Percentiles rank a stretch among this genome's conserved stretches.
Evolutionary conservation across 148 eudicot species (phyloP).

Genomic region (Rhododendron henanense): DNA sequence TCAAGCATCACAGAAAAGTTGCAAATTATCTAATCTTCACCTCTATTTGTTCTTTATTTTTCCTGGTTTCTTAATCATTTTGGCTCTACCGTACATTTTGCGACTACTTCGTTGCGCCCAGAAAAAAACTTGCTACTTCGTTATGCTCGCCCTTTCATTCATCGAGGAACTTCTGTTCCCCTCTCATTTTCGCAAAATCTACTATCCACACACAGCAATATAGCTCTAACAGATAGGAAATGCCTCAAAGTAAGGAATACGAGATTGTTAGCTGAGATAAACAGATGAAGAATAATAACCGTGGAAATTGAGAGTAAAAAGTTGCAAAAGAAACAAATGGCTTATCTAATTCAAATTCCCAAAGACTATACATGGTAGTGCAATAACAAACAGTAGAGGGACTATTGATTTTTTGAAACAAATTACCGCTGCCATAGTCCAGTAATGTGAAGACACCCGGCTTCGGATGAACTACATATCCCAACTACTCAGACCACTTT

Average conservation of each 20-base stretch:
- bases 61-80: no score
- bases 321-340: background rate
- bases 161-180: background rate
- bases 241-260: no score
- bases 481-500: conserved; percentile 39
- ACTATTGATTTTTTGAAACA: background rate
- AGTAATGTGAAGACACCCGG: background rate
- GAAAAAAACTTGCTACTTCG: background rate
- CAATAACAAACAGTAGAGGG: background rate
- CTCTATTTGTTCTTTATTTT: no score
- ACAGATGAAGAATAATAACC: background rate
- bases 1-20: no score
- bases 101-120: background rate
- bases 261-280: background rate
- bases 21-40: no score
- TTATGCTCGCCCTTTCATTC: background rate
- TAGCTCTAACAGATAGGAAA: background rate
- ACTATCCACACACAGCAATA: background rate
- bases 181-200: background rate
- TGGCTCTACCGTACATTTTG: no score
- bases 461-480: background rate
- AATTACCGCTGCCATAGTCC: background rate
- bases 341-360: background rate
- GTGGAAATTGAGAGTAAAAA: background rate
- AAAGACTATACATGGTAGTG: background rate